Percentiles rank a stretch among this genome's conserved stretches.
Evolutionary conservation across 495 filamentous ascomycete species (phyloP).

Genomic region (Penicillium cosmopolitanum): DNA sequence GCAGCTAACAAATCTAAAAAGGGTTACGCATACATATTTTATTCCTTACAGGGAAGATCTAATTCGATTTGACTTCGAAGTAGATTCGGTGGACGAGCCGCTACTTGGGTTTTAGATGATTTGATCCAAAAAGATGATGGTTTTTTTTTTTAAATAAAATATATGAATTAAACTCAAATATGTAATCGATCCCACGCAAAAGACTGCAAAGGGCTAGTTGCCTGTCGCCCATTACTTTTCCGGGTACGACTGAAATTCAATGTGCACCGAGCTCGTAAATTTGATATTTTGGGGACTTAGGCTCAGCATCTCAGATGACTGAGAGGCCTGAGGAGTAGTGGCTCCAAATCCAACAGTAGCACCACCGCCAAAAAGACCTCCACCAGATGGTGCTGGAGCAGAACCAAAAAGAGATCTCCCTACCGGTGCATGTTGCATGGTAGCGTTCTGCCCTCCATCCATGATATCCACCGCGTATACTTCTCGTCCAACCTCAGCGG

Average conservation of each 20-base stretch:
- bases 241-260: constrained; percentile 9
- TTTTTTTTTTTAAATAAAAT: neutral
- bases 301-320: constrained; percentile 2
- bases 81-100: constrained; percentile 41
- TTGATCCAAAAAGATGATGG: neutral
- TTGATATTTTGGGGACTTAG: constrained; percentile 19
- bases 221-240: neutral
- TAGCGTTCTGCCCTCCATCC: constrained; percentile 7
- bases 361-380: neutral
- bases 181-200: neutral
- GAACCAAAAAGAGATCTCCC: neutral
- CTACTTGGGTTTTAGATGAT: constrained; percentile 21
- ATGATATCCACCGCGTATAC: constrained; percentile 19
- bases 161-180: neutral
- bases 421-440: constrained; percentile 2
- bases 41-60: constrained; percentile 53
- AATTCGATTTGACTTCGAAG: constrained; percentile 54
- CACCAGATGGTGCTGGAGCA: neutral
- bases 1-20: constrained; percentile 8
- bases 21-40: constrained; percentile 48
- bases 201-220: neutral
- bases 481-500: constrained; percentile 21
- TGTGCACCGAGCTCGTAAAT: constrained; percentile 10
- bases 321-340: neutral
- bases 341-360: neutral